Percentiles rank a stretch among this genome's conserved stretches.
These are phyloP conservation scores for Tephrocybe rancida DNA, from an alignment of 768 basidiomycete genomes.

Conservation along the genomic window DNA sequence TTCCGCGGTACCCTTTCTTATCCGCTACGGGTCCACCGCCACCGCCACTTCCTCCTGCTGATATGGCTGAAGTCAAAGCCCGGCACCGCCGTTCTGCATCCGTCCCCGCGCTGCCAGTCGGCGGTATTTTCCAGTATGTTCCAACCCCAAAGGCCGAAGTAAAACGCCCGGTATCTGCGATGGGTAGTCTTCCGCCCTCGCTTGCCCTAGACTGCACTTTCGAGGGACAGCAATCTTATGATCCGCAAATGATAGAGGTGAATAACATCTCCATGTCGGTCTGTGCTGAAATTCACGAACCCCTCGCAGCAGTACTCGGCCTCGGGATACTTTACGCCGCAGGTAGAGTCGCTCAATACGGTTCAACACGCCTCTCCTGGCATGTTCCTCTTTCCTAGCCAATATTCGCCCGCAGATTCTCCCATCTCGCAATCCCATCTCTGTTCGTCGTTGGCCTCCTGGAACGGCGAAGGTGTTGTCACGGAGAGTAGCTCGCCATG, in stretches of 20 bases:
- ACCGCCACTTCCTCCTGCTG: conserved; percentile 10
- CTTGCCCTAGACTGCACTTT: neutral
- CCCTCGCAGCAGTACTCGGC: neutral
- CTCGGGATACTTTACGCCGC: conserved; percentile 11
- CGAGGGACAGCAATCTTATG: conserved; percentile 10
- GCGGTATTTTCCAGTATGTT: conserved; percentile 1
- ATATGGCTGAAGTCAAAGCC: conserved; percentile 20
- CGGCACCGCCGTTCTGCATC: conserved; percentile 33
- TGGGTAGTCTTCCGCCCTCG: conserved; percentile 11
- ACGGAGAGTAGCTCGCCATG: conserved; percentile 7
- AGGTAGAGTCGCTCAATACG: conserved; percentile 15
- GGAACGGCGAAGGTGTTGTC: conserved; percentile 34
- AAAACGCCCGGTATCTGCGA: conserved; percentile 21
- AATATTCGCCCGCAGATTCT: conserved; percentile 12
- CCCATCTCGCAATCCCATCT: conserved; percentile 23
- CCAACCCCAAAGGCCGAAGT: conserved; percentile 11
- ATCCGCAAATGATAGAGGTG: conserved; percentile 12
- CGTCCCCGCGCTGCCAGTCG: conserved; percentile 27
- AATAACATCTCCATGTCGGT: conserved; percentile 1
- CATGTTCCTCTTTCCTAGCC: conserved; percentile 13
- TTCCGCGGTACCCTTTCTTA: conserved; percentile 1
- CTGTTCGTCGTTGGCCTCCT: conserved; percentile 42
- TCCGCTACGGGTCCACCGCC: neutral
- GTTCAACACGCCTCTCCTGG: conserved; percentile 10
- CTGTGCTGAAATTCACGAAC: neutral